phyloP scores from a whole-genome alignment of 768 basidiomycete species.

The Sutorius australiensis region DNA sequence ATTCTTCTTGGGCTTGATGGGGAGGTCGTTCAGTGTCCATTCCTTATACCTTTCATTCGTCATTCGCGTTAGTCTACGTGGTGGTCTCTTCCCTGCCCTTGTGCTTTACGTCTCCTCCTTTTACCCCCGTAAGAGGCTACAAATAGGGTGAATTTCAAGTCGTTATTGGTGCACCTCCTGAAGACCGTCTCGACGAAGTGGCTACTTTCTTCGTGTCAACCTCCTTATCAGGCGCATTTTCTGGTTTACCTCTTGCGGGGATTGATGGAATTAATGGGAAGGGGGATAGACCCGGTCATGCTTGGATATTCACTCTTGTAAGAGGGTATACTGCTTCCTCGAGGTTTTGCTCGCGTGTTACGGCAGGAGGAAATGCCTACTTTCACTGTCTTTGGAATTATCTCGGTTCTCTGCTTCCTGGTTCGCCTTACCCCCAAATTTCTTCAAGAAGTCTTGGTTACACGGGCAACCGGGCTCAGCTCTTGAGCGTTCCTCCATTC shows the following conservation, averaged over 20 bases:
- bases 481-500: conserved; percentile 61
- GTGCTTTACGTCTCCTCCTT: conserved; percentile 55
- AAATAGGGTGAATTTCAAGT: conserved; percentile 15
- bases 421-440: conserved; percentile 35
- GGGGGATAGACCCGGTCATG: conserved; percentile 52
- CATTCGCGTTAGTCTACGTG: conserved; percentile 33
- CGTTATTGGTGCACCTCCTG: not conserved
- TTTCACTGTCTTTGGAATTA: conserved; percentile 50
- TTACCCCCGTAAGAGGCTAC: conserved; percentile 31
- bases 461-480: conserved; percentile 48
- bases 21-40: conserved; percentile 41
- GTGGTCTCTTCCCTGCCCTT: conserved; percentile 56
- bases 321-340: not conserved
- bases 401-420: conserved; percentile 49
- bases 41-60: not conserved
- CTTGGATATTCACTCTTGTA: conserved; percentile 57
- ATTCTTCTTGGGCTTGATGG: conserved; percentile 50
- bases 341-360: not conserved
- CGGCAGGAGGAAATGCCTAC: conserved; percentile 60
- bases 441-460: conserved; percentile 49
- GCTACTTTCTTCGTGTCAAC: conserved; percentile 41
- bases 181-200: conserved; percentile 23
- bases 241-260: conserved; percentile 58
- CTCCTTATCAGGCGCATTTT: conserved; percentile 57
- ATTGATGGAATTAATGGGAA: conserved; percentile 54